A percentile compares a stretch with the other conserved stretches of the same genome.
phyloP scores from a whole-genome alignment of 345 rosid genomes.

The Bruguiera gymnorhiza region DNA sequence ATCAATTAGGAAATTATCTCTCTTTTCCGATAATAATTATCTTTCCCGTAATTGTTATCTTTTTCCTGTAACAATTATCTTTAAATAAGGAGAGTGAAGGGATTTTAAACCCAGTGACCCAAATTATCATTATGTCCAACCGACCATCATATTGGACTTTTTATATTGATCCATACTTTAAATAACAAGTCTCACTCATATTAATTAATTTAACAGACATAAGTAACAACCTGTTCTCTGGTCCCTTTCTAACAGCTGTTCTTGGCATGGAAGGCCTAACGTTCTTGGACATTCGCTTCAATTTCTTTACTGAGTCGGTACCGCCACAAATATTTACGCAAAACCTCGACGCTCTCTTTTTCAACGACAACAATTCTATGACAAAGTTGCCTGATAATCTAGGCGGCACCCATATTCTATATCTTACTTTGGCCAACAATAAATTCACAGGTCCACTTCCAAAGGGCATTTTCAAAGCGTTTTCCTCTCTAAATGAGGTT shows the following conservation, averaged over 20 bases:
- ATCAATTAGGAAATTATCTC: too few relatives aligned
- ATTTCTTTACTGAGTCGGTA: conserved; percentile 60
- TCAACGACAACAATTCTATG: conserved; percentile 64
- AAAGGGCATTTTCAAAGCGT: conserved; percentile 47
- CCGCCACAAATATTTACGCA: conserved; percentile 65
- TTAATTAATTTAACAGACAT: too few relatives aligned
- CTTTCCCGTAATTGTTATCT: too few relatives aligned
- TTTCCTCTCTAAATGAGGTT: conserved; percentile 53
- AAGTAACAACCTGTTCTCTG: conserved; percentile 71
- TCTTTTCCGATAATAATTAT: too few relatives aligned
- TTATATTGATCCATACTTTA: too few relatives aligned
- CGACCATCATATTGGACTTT: too few relatives aligned
- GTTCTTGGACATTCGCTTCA: conserved; percentile 78
- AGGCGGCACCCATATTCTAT: conserved; percentile 43
- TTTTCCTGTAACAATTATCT: too few relatives aligned
- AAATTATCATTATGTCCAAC: too few relatives aligned
- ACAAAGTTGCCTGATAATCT: conserved; percentile 49
- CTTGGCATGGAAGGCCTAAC: conserved; percentile 48
- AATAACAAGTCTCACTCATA: too few relatives aligned
- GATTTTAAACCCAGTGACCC: too few relatives aligned
- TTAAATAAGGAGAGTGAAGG: too few relatives aligned
- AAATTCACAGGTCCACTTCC: conserved; percentile 71
- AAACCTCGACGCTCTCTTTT: conserved; percentile 58
- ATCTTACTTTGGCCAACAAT: conserved; percentile 77
- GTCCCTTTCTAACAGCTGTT: conserved; percentile 62